Conservation (phyloP, 257 asterid species). For the Cruciata laevipes region DNA sequence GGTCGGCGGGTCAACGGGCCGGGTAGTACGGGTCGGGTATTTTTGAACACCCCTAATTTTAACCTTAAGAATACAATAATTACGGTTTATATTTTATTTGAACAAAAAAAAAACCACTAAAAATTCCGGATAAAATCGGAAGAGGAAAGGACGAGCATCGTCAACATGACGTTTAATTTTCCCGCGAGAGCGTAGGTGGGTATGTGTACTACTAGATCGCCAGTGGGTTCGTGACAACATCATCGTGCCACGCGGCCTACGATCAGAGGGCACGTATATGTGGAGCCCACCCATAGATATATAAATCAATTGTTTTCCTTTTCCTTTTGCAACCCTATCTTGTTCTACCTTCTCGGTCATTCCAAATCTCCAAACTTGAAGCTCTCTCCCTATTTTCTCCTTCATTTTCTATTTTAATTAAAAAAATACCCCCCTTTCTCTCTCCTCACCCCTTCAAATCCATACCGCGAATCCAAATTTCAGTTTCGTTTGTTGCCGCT, state of each 20-base stretch:
- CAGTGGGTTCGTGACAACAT: constrained; percentile 4
- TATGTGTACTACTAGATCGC: background rate
- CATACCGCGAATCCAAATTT: constrained; percentile 48
- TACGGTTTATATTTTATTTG: too few species aligned
- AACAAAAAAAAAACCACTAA: too few species aligned
- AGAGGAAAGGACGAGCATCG: background rate
- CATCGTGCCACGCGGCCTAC: constrained; percentile 32
- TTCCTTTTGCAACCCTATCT: constrained; percentile 23
- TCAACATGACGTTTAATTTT: background rate
- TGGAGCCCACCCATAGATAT: constrained; percentile 31
- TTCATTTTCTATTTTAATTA: background rate
- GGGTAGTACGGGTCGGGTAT: too few species aligned
- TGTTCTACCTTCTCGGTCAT: constrained; percentile 26
- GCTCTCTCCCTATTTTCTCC: background rate
- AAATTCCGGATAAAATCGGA: background rate
- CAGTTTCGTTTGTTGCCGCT: constrained; percentile 61
- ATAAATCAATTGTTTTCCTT: constrained; percentile 17
- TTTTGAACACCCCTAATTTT: too few species aligned
- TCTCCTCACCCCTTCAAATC: constrained; percentile 15
- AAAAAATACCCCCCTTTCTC: background rate
- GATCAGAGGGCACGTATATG: constrained; percentile 26
- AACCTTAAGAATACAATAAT: too few species aligned
- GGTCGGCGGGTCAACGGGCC: too few species aligned
- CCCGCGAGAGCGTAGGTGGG: background rate
- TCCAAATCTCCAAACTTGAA: constrained; percentile 20